Conservation (phyloP, 345 rosid genomes). For the Citrus trifoliata region DNA sequence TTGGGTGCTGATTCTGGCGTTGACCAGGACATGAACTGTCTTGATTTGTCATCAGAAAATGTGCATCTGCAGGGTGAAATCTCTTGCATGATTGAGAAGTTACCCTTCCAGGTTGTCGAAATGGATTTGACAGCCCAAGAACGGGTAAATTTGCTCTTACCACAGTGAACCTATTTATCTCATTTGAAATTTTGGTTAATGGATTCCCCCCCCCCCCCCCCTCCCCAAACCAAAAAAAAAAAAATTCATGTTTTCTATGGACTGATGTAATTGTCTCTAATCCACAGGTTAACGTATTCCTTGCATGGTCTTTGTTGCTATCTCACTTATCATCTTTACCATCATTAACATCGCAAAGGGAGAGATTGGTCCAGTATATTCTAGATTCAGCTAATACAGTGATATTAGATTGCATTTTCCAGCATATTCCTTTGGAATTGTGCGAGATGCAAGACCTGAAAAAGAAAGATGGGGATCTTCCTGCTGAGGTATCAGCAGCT, state of each 20-base stretch:
- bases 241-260: neutral
- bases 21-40: slow-evolving; percentile 38
- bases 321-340: slow-evolving; percentile 76
- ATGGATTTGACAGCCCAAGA: slow-evolving; percentile 60
- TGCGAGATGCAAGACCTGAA: slow-evolving; percentile 52
- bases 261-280: slow-evolving; percentile 10
- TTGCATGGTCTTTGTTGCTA: slow-evolving; percentile 85
- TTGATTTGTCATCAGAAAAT: slow-evolving; percentile 47
- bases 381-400: slow-evolving; percentile 58
- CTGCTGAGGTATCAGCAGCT: slow-evolving; percentile 52
- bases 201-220: no score
- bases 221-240: neutral
- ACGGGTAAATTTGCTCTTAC: slow-evolving; percentile 53
- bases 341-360: slow-evolving; percentile 57
- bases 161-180: neutral
- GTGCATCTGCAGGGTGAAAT: slow-evolving; percentile 65
- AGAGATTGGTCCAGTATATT: slow-evolving; percentile 72
- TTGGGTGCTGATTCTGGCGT: slow-evolving; percentile 31
- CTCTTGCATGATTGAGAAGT: slow-evolving; percentile 61
- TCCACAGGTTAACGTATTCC: slow-evolving; percentile 71
- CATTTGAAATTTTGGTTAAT: slow-evolving; percentile 3
- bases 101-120: slow-evolving; percentile 64
- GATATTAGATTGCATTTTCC: slow-evolving; percentile 85
- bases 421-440: slow-evolving; percentile 75
- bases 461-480: slow-evolving; percentile 70